Evolutionary conservation across 768 basidiomycete genomes (phyloP).

Genomic region (Lyophyllum atratum): DNA sequence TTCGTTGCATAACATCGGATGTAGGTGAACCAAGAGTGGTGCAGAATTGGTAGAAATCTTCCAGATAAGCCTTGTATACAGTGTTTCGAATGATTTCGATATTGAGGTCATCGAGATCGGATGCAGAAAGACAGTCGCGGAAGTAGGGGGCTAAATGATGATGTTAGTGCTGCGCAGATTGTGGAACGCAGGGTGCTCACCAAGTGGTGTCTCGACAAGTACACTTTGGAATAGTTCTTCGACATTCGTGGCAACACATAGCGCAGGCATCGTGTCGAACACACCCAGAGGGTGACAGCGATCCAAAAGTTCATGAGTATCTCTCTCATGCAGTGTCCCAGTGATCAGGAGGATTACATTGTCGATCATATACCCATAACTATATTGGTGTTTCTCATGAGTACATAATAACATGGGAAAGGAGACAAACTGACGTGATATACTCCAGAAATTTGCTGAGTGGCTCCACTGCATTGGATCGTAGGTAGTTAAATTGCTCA

Average conservation of each 20-base stretch:
- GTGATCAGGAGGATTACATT: conserved; percentile 97
- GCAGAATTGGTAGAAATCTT: conserved; percentile 92
- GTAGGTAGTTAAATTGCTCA: conserved; percentile 94
- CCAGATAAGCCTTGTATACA: conserved; percentile 97
- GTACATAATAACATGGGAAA: not conserved
- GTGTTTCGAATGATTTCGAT: conserved; percentile 99
- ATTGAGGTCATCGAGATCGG: conserved; percentile 97
- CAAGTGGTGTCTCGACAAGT: conserved; percentile 95
- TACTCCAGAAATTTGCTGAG: conserved; percentile 94
- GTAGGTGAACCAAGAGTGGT: conserved; percentile 82
- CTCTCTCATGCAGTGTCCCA: conserved; percentile 94
- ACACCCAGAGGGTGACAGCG: conserved; percentile 96
- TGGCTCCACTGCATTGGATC: conserved; percentile 89
- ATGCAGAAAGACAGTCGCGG: conserved; percentile 91
- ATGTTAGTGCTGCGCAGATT: not conserved
- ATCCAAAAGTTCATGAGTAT: conserved; percentile 94
- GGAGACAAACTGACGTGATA: conserved; percentile 74
- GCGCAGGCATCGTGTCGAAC: conserved; percentile 97
- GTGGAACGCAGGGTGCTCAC: conserved; percentile 46
- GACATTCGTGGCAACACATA: conserved; percentile 98
- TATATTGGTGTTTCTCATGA: conserved; percentile 32
- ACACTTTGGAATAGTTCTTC: conserved; percentile 98
- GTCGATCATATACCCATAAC: conserved; percentile 99
- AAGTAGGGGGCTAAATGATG: conserved; percentile 81
- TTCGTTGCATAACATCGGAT: conserved; percentile 86